Evolutionary conservation across 2,329 filamentous ascomycete genomes (phyloP).

Genomic region (Monascus ruber): DNA sequence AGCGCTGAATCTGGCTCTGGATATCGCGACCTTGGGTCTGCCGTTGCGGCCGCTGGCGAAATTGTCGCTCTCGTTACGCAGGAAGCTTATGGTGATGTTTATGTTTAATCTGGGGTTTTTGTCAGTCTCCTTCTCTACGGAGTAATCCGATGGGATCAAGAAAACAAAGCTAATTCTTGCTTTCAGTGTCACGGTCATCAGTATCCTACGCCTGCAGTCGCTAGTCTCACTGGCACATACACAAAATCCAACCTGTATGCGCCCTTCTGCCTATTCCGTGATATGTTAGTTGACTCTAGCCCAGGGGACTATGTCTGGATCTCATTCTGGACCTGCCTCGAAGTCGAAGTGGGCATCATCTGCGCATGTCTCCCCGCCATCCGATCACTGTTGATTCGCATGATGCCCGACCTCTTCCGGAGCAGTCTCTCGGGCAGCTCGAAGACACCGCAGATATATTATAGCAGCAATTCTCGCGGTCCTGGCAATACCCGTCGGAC

Average conservation of each 20-base stretch:
- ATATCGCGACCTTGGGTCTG: slow-evolving; percentile 18
- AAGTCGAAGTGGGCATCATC: slow-evolving; percentile 19
- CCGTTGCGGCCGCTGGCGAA: slow-evolving; percentile 17
- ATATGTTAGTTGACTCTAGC: slow-evolving; percentile 1
- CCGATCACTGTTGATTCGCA: slow-evolving; percentile 26
- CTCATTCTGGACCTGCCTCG: slow-evolving; percentile 22
- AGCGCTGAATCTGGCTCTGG: slow-evolving; percentile 19
- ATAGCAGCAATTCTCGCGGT: neutral
- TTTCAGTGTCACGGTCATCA: slow-evolving; percentile 34
- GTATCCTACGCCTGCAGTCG: slow-evolving; percentile 33
- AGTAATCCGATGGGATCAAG: too few relatives aligned
- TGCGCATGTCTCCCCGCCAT: slow-evolving; percentile 22
- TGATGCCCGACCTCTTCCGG: slow-evolving; percentile 26
- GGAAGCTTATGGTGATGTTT: slow-evolving; percentile 20
- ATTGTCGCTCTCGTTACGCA: slow-evolving; percentile 15
- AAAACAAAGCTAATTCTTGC: neutral
- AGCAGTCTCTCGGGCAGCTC: slow-evolving; percentile 10
- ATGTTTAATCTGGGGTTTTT: slow-evolving; percentile 29
- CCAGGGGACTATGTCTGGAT: slow-evolving; percentile 19
- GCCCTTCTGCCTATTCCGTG: neutral
- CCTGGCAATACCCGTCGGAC: too few relatives aligned
- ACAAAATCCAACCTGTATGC: slow-evolving; percentile 27
- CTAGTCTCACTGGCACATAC: slow-evolving; percentile 33
- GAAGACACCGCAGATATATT: slow-evolving; percentile 2
- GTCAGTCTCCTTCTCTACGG: slow-evolving; percentile 11